phyloP scores from a whole-genome alignment of 352 stramenopile species.

The Globisporangium polare region DNA sequence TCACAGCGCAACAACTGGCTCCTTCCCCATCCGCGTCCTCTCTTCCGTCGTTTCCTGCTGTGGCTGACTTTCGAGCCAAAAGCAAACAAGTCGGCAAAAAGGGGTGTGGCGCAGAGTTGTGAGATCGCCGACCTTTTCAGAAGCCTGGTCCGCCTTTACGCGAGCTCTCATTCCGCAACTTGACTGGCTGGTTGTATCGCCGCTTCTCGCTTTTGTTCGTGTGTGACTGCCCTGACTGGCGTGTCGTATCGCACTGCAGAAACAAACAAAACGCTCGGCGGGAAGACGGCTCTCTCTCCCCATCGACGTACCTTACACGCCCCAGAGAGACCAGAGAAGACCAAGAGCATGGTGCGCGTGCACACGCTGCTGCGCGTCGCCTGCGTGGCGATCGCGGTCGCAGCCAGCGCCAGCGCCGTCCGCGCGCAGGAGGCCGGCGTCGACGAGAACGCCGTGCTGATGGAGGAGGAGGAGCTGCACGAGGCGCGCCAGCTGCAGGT shows the following conservation, averaged over 20 bases:
- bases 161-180: background rate
- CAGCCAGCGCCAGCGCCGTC: background rate
- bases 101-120: too few relatives aligned
- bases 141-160: background rate
- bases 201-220: background rate
- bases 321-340: background rate
- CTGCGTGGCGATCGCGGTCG: constrained; percentile 9
- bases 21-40: background rate
- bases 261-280: constrained; percentile 5
- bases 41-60: background rate
- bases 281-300: background rate
- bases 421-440: constrained; percentile 13
- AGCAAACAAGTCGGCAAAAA: background rate
- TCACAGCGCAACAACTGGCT: background rate
- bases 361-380: constrained; percentile 5
- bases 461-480: background rate
- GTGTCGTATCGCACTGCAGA: background rate
- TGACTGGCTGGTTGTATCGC: background rate
- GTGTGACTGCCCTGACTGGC: background rate
- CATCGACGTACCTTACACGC: background rate
- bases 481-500: constrained; percentile 5
- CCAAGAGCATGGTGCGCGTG: constrained; percentile 6
- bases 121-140: too few relatives aligned
- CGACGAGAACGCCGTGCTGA: background rate
- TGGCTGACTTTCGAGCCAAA: background rate